Evolutionary conservation across 2,329 filamentous ascomycete species (phyloP), one percentile per base, ranked within the genome.

Genomic region (Elsinoe fawcettii): DNA sequence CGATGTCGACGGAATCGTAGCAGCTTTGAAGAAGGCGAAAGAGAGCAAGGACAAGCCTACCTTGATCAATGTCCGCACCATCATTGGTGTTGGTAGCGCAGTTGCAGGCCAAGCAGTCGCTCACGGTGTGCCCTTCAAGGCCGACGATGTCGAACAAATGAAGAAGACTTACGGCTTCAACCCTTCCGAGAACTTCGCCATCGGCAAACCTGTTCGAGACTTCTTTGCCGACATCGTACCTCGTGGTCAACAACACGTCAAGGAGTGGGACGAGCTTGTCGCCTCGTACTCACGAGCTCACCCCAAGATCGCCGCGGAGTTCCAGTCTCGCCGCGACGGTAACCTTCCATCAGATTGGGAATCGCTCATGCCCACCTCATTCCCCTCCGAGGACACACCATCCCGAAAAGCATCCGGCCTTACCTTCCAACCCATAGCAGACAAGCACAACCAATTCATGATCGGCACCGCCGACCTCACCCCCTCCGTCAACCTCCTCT

Each of bases 71-170:
- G 71, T 82, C 27, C 73, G 73, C 37, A 83, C 80, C 2, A 71
- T 79, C 25, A 83, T 83, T 20, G 80, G 80, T 1, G 64, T 80
- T 0, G 78, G 78, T 14, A 81, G 73, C 61, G 69, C 69, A 2
- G 71, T 74, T 4, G 75, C 75, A 0, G 78, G 78, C 4, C 68
- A 78, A 12, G 80, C 80, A 2, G 75, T 75, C 18, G 78, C 81
- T 0, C 82, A 85, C 60, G 81, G 81, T 20, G 81, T 76, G 9
- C 79, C 81, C 1, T 80, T 81, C 39, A 81, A 80, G 5, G 67
- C 71, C 1, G 73, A 78, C 1, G 78, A 80, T 54, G 77, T 85
- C 1, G 75, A 72, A 0, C 70, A 75, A n/a, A 76, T 82, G 67
- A 84, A 84, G 72, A 72, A 66, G 41, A 66, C 66, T 2, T 74